Percentiles rank a stretch among this genome's conserved stretches.
Evolutionary conservation across 2,329 filamentous ascomycete genomes (phyloP).

Genomic region (Apiospora arundinis): DNA sequence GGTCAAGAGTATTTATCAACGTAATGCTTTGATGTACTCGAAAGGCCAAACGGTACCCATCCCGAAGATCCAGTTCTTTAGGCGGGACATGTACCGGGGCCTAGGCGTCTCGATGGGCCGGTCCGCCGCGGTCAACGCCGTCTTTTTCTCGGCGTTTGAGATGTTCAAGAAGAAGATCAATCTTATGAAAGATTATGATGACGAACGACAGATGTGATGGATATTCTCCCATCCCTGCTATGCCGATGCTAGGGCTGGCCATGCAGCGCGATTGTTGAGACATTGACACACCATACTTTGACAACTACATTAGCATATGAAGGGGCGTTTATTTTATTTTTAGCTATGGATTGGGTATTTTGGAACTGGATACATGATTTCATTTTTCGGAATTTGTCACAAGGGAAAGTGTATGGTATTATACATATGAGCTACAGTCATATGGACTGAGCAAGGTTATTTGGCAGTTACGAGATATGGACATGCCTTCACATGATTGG

Average conservation of each 20-base stretch:
- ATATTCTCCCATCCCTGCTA: not conserved
- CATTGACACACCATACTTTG: conserved; percentile 26
- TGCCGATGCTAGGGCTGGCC: not conserved
- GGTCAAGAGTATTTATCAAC: conserved; percentile 85
- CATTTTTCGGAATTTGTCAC: not conserved
- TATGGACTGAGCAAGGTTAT: not conserved
- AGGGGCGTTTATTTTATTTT: conserved; percentile 29
- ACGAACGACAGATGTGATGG: conserved; percentile 20
- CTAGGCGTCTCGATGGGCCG: conserved; percentile 83
- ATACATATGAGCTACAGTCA: not conserved
- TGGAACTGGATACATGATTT: conserved; percentile 25
- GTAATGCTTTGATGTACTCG: conserved; percentile 75
- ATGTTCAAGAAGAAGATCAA: conserved; percentile 76
- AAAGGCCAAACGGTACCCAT: conserved; percentile 68
- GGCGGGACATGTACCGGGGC: conserved; percentile 80
- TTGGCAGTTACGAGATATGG: not conserved
- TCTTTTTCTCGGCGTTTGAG: conserved; percentile 90
- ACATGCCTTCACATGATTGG: not conserved
- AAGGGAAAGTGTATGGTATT: conserved; percentile 25
- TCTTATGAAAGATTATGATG: conserved; percentile 53
- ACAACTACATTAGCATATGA: conserved; percentile 31
- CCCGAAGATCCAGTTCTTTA: conserved; percentile 80
- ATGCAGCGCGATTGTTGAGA: conserved; percentile 24
- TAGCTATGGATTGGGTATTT: conserved; percentile 23
- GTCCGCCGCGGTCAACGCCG: conserved; percentile 83